phyloP scores from a whole-genome alignment of 495 filamentous ascomycete species.

The Talaromyces nanjingensis region DNA sequence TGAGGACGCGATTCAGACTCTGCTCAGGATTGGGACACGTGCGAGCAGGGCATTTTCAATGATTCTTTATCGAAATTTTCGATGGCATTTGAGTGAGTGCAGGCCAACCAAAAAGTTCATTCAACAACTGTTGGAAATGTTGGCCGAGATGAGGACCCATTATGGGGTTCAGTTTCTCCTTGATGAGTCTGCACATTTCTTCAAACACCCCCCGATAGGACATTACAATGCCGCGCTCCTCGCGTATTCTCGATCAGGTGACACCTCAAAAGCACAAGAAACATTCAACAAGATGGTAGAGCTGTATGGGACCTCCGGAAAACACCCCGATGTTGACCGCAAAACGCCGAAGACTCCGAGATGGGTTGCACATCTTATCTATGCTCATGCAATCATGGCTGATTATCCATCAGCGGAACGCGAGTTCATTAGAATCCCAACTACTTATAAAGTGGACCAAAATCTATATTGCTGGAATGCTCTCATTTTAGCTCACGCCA shows the following conservation, averaged over 20 bases:
- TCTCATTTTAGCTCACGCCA: slow-evolving; percentile 62
- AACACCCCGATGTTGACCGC: background rate
- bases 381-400: slow-evolving; percentile 57
- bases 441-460: slow-evolving; percentile 46
- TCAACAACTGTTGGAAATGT: slow-evolving; percentile 15
- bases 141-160: slow-evolving; percentile 22
- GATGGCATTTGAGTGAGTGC: slow-evolving; percentile 19
- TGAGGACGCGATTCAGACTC: slow-evolving; percentile 20
- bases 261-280: slow-evolving; percentile 22
- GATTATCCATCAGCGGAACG: slow-evolving; percentile 49
- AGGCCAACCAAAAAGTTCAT: slow-evolving; percentile 18
- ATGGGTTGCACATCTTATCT: slow-evolving; percentile 46
- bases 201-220: slow-evolving; percentile 18
- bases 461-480: slow-evolving; percentile 64
- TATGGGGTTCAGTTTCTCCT: slow-evolving; percentile 43
- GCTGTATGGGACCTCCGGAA: slow-evolving; percentile 22
- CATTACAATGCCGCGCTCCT: slow-evolving; percentile 27
- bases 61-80: slow-evolving; percentile 35
- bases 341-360: slow-evolving; percentile 20
- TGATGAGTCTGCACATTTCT: slow-evolving; percentile 36
- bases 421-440: slow-evolving; percentile 52
- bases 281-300: slow-evolving; percentile 26
- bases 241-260: slow-evolving; percentile 24
- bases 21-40: slow-evolving; percentile 19
- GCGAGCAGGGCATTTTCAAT: slow-evolving; percentile 22